Evolutionary conservation across 371 early-diverging fungal genomes (phyloP), one percentile per base, ranked within the genome.

Genomic region (Mortierella sp.): DNA sequence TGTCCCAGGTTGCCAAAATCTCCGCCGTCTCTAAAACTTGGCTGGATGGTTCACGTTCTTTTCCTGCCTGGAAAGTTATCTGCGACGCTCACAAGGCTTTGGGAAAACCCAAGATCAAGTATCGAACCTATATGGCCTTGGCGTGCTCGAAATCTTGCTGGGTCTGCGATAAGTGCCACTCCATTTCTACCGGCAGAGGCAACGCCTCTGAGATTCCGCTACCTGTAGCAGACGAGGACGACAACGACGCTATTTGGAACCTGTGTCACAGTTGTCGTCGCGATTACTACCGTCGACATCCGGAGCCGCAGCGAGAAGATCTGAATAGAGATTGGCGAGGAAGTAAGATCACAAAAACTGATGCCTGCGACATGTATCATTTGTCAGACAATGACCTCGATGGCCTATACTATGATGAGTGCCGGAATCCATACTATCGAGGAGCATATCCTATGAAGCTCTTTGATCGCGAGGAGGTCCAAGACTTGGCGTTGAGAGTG

Each of bases 131-230:
- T 32, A 66, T 76, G 68, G 71, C 71, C 0, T n/a, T 76, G 18
- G 77, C 65, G 40, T 76, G 77, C 26, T 30, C 66, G 0, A 40
- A 43, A 11, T 77, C 72, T 20, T 68, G 28, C 40, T 77, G 55
- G 28, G 54, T 72, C 55, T 77, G 77, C 20, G 77, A 77, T 26
- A 39, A 28, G 32, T 73, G 73, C 28, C 24, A 63, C 18, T 64
- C 35, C 16, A 12, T 26, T 28, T 20, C 47, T 16, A 54, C 14
- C 2, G 70, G 75, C 52, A n/a, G 11, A 40, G 14, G 22, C 16
- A 24, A 9, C 1, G 52, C 62, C 24, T 75, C 70, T 12, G n/a
- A 66, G 6, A 61, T 77, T 60, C 77, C 77, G 3, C 52, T 77
- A 3, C 63, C 64, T 0, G 55, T 77, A 30, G 12, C 22, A 10